These are phyloP conservation scores for Colletotrichum sp. DNA, from an alignment of 2,329 filamentous ascomycete species.

Conservation along the genomic window DNA sequence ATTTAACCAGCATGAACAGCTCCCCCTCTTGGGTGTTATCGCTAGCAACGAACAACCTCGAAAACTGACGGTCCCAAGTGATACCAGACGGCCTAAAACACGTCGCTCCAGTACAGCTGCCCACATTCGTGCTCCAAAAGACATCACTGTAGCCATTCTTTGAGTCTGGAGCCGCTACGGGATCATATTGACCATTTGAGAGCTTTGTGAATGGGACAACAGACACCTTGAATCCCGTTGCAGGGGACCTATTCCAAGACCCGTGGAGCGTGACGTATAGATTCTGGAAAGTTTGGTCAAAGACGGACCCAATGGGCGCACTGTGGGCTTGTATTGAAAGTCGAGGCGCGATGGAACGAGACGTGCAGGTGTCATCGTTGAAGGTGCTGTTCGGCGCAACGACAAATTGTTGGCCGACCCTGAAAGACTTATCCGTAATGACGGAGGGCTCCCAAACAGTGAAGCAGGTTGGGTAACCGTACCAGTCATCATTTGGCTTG, in stretches of 20 bases:
- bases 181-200: constrained; percentile 30
- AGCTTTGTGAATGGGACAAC: constrained; percentile 35
- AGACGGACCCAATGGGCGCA: constrained; percentile 66
- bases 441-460: constrained; percentile 55
- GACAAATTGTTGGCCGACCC: constrained; percentile 41
- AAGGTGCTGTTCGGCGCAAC: constrained; percentile 37
- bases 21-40: constrained; percentile 27
- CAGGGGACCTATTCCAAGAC: constrained; percentile 52
- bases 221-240: constrained; percentile 43
- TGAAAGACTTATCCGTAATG: constrained; percentile 33
- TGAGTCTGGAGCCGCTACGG: constrained; percentile 33
- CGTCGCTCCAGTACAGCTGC: constrained; percentile 27
- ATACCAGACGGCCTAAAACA: constrained; percentile 29
- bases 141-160: constrained; percentile 34
- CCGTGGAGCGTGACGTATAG: constrained; percentile 68
- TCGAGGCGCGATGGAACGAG: constrained; percentile 41
- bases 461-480: constrained; percentile 68
- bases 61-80: constrained; percentile 24
- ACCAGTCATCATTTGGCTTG: constrained; percentile 36
- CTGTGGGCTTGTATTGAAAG: constrained; percentile 63
- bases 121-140: constrained; percentile 35
- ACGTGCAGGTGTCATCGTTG: constrained; percentile 38
- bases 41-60: constrained; percentile 27
- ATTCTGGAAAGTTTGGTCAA: constrained; percentile 54
- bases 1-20: constrained; percentile 23